Base-by-base conservation (phyloP, 2,329 filamentous ascomycete genomes). In the Chrysoporthe puriensis region DNA sequence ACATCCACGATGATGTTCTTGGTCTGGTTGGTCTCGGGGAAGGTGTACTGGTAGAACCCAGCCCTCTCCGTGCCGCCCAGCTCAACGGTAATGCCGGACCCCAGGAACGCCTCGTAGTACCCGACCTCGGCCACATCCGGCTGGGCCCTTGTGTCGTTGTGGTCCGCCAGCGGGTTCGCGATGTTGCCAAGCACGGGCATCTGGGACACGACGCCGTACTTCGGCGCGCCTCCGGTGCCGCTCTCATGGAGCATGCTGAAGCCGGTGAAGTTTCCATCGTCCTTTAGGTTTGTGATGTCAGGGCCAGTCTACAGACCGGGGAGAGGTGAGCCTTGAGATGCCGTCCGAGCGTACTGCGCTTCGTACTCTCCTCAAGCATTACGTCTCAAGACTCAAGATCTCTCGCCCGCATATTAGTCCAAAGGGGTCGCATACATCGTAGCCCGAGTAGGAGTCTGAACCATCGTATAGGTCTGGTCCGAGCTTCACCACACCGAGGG, bases 201-300 rank as follows among this genome's bases (percentile, higher is more conserved):
- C 75, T 89, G 87, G 1, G 85, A 80, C 43, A 89, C 85, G 1
- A 90, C 87, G 4, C 90, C 90, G 69, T 91, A 92, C 75, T 91
- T 91, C 0, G 90, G 88, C 1, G 87, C 88, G 1, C 90, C 90
- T 8, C 90, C 90, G 0, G 89, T 92, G 3, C 89, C 88, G 69
- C 85, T 86, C 73, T 90, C 88, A 71, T 90, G 88, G 73, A 90
- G 85, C 83, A 90, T 81, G 67, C 84, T 86, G 75, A 89, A 89
- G 21, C 86, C 87, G 2, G 83, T 85, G 70, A 89, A 85, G 43
- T 83, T 81, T 3, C 86, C 86, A 40, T 76, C 76, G 0, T 80
- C 73, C 59, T 81, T 18, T 32, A 78, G 69, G 9, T 43, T 8
- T 14, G 36, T 43, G 18, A 21, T 60, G 40, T 60, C 32, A 43